Evolutionary conservation across 192 early-diverging fungal species (phyloP), one percentile per base, ranked within the genome.

Genomic region (Martensiomyces pterosporus): DNA sequence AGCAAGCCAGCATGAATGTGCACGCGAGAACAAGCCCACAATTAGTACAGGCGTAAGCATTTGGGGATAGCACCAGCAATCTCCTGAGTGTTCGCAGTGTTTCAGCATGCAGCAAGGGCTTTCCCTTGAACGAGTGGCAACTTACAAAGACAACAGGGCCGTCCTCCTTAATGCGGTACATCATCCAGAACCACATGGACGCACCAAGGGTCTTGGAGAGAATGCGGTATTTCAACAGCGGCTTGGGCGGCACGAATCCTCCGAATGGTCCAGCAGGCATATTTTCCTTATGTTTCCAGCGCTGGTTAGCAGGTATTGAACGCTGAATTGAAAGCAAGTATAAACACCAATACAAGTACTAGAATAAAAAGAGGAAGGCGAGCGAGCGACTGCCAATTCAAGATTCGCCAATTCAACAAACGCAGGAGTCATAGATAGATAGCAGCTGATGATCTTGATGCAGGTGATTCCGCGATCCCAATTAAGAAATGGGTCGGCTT

Each of bases 101-200:
- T n/a, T n/a, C n/a, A n/a, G n/a, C n/a, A n/a, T n/a, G n/a, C n/a
- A n/a, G n/a, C n/a, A n/a, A n/a, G n/a, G n/a, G n/a, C n/a, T n/a
- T n/a, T n/a, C n/a, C n/a, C n/a, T n/a, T n/a, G n/a, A n/a, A n/a
- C n/a, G 33, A 24, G n/a, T 16, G n/a, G 16, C 34, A 29, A 75
- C 76, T 76, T 80, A 85, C 85, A 53, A 88, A 77, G 47, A 79
- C 66, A 21, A 79, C 78, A 14, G 83, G 79, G 12, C 81, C 82
- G 49, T 88, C 85, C 58, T 88, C 77, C 72, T 86, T 86, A 21
- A 81, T 77, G 45, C 84, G 79, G 71, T 88, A 88, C 85, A 88
- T 86, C 78, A 88, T 85, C 82, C 82, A 88, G 59, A 88, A 86
- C 83, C 83, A 88, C 84, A 86, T 84, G 60, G 81, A 49, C 27